Conservation (phyloP, 202 grass and related monocot genomes). For the Hordeum pubiflorum region DNA sequence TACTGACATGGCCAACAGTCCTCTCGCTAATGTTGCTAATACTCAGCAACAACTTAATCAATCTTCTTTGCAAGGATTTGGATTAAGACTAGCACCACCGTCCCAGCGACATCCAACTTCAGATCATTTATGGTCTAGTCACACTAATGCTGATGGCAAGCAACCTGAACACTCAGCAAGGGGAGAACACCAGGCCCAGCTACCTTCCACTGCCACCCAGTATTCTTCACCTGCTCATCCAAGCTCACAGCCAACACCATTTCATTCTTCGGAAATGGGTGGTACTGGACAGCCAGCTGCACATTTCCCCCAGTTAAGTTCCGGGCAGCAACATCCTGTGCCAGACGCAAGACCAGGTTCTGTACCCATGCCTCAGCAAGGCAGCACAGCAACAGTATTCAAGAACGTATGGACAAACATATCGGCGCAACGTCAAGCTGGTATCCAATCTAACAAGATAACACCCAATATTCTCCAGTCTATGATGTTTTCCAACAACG, state of each 20-base stretch:
- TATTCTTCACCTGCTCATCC: conserved; percentile 25
- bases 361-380: conserved; percentile 54
- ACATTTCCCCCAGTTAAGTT: conserved; percentile 40
- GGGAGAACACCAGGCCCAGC: conserved; percentile 37
- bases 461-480: conserved; percentile 90
- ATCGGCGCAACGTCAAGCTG: conserved; percentile 54
- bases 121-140: conserved; percentile 45
- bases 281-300: conserved; percentile 37
- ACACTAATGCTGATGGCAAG: conserved; percentile 44
- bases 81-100: conserved; percentile 72
- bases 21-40: conserved; percentile 30
- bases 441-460: conserved; percentile 55
- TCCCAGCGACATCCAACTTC: conserved; percentile 48
- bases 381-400: conserved; percentile 68
- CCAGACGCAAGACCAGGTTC: conserved; percentile 44
- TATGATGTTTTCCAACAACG: conserved; percentile 69
- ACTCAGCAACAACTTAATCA: conserved; percentile 57
- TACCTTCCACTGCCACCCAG: conserved; percentile 40
- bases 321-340: conserved; percentile 46
- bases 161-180: conserved; percentile 39
- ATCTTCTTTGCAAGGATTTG: conserved; percentile 69
- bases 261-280: conserved; percentile 40
- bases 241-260: conserved; percentile 18
- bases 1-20: conserved; percentile 40
- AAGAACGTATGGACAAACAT: conserved; percentile 99